phyloP scores from a whole-genome alignment of 371 early-diverging fungal genomes.

The Mortierella sp. region DNA sequence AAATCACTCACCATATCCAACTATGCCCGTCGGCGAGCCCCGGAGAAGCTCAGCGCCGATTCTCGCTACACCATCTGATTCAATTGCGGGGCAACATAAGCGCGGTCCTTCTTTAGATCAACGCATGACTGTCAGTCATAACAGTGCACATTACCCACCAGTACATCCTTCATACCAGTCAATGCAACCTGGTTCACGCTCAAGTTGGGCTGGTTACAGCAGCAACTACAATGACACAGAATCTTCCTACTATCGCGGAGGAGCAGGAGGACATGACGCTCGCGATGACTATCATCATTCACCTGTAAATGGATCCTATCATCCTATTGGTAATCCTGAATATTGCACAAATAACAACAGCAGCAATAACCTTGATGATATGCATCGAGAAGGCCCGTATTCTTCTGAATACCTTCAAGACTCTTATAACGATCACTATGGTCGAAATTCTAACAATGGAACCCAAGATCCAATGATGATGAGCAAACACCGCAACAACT shows the following conservation, averaged over 20 bases:
- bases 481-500: slow-evolving; percentile 44
- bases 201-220: slow-evolving; percentile 40
- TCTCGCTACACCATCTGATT: slow-evolving; percentile 9
- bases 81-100: slow-evolving; percentile 13
- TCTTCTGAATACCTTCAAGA: slow-evolving; percentile 21
- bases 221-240: slow-evolving; percentile 2
- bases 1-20: slow-evolving; percentile 9
- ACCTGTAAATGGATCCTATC: slow-evolving; percentile 30
- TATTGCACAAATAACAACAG: slow-evolving; percentile 24
- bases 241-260: slow-evolving; percentile 1
- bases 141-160: slow-evolving; percentile 11
- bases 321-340: slow-evolving; percentile 13
- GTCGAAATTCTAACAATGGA: background rate
- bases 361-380: slow-evolving; percentile 23
- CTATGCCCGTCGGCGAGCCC: slow-evolving; percentile 14
- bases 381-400: slow-evolving; percentile 15
- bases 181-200: slow-evolving; percentile 15
- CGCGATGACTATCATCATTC: slow-evolving; percentile 38
- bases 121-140: slow-evolving; percentile 13
- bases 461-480: slow-evolving; percentile 1
- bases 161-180: slow-evolving; percentile 18
- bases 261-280: slow-evolving; percentile 7
- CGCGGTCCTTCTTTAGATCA: slow-evolving; percentile 17
- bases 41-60: slow-evolving; percentile 24
- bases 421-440: slow-evolving; percentile 12